Evolutionary conservation across 2,329 filamentous ascomycete species (phyloP).

Genomic region (Colletotrichum agaves): DNA sequence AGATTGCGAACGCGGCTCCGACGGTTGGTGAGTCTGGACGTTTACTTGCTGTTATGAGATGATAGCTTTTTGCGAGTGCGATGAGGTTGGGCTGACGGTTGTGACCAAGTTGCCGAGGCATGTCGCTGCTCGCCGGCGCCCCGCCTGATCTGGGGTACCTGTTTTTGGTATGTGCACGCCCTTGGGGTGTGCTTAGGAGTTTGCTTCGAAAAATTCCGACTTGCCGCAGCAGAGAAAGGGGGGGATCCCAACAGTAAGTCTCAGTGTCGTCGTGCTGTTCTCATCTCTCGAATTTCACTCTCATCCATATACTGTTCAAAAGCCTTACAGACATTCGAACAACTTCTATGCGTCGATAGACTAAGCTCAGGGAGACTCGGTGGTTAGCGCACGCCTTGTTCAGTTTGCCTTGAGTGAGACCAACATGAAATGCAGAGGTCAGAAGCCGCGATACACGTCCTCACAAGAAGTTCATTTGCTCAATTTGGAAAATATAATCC

Average conservation of each 20-base stretch:
- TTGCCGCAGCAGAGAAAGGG: not conserved
- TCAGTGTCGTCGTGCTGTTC: not conserved
- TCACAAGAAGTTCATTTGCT: no score
- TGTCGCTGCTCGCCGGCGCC: slow-evolving; percentile 21
- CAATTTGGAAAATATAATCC: no score
- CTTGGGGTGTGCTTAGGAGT: slow-evolving; percentile 4
- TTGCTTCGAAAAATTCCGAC: slow-evolving; percentile 15
- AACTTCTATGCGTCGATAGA: no score
- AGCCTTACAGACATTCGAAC: not conserved
- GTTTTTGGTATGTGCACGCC: not conserved
- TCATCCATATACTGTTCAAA: not conserved
- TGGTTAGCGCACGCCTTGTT: no score
- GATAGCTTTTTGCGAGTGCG: slow-evolving; percentile 27
- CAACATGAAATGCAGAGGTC: no score
- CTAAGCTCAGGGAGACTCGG: no score
- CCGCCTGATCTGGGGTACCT: slow-evolving; percentile 31
- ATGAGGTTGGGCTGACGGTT: slow-evolving; percentile 10
- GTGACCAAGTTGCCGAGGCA: slow-evolving; percentile 36
- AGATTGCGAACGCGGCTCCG: slow-evolving; percentile 2
- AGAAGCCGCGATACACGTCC: no score
- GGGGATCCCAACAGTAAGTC: not conserved
- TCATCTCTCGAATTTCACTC: not conserved
- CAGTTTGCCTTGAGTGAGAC: no score
- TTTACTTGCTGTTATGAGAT: not conserved
- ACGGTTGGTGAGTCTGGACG: not conserved